These are phyloP conservation scores for Rhodosporidiobolus odoratus DNA, from an alignment of 768 basidiomycete genomes.

Conservation along the genomic window DNA sequence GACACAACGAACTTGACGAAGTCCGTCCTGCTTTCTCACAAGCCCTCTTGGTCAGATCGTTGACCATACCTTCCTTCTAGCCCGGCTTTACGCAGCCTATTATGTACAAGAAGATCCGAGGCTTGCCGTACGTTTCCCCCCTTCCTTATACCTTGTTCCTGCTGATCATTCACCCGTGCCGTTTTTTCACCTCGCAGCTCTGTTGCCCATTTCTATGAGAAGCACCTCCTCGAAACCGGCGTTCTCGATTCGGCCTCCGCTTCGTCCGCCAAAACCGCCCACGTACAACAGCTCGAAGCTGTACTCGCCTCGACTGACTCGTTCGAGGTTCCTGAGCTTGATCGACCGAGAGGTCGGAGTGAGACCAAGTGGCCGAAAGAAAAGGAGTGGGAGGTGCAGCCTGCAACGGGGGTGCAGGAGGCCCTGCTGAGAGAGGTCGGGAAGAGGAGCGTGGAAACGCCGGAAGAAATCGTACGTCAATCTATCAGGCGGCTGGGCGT, in stretches of 20 bases:
- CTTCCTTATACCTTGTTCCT: neutral
- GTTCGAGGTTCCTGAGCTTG: conserved; percentile 48
- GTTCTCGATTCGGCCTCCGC: conserved; percentile 55
- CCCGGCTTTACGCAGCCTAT: conserved; percentile 79
- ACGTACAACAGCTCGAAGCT: conserved; percentile 62
- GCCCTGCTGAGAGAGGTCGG: conserved; percentile 59
- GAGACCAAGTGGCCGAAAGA: conserved; percentile 60
- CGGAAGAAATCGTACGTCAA: conserved; percentile 60
- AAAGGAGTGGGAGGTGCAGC: conserved; percentile 53
- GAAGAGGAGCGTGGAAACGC: conserved; percentile 60
- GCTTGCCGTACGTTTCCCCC: conserved; percentile 60
- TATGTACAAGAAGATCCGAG: conserved; percentile 89
- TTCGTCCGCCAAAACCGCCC: conserved; percentile 53
- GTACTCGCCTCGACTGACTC: conserved; percentile 55
- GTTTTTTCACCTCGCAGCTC: neutral
- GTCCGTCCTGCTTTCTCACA: neutral
- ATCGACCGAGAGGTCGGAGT: conserved; percentile 64
- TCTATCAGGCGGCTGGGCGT: neutral
- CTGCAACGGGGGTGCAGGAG: conserved; percentile 63
- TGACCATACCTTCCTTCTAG: conserved; percentile 55
- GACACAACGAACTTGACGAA: conserved; percentile 35
- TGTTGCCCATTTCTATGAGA: conserved; percentile 28
- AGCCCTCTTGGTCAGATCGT: neutral
- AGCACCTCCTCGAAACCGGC: conserved; percentile 47
- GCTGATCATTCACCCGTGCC: conserved; percentile 41